Evolutionary conservation across 148 eudicot species (phyloP).

Genomic region (Rhododendron henanense): DNA sequence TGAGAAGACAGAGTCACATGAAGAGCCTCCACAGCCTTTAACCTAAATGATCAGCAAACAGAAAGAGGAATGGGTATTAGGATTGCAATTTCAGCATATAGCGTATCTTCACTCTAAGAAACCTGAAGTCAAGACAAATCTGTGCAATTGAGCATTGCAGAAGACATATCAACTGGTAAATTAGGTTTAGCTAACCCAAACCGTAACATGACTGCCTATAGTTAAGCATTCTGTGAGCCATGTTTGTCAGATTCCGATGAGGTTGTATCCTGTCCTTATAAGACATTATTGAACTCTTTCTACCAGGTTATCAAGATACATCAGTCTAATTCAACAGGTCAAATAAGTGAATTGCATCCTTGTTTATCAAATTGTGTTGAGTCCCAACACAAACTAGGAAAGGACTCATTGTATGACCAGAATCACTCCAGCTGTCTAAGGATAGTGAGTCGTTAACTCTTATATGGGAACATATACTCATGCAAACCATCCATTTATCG

Average conservation of each 20-base stretch:
- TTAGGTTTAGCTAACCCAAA: not conserved
- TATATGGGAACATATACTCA: no score
- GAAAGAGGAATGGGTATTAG: not conserved
- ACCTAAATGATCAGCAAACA: slow-evolving; percentile 38
- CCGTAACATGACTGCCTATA: not conserved
- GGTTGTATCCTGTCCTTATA: not conserved
- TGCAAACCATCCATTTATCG: not conserved
- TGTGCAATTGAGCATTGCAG: not conserved
- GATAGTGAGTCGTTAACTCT: not conserved
- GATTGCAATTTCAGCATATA: not conserved
- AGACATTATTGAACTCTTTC: not conserved
- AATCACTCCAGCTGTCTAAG: not conserved
- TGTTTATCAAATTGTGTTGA: not conserved
- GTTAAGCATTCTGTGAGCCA: not conserved
- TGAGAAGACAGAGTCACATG: slow-evolving; percentile 85
- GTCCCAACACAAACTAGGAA: not conserved
- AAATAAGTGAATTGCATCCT: not conserved
- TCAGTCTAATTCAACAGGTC: not conserved
- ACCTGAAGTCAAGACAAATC: not conserved
- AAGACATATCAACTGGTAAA: not conserved
- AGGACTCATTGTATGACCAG: not conserved
- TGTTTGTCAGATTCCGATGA: not conserved
- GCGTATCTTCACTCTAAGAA: not conserved
- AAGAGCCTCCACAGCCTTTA: slow-evolving; percentile 90
- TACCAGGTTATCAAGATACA: not conserved